These are phyloP conservation scores for Cylindricascospora bacillispora DNA, from an alignment of 1,139 yeast species.

Conservation along the genomic window DNA sequence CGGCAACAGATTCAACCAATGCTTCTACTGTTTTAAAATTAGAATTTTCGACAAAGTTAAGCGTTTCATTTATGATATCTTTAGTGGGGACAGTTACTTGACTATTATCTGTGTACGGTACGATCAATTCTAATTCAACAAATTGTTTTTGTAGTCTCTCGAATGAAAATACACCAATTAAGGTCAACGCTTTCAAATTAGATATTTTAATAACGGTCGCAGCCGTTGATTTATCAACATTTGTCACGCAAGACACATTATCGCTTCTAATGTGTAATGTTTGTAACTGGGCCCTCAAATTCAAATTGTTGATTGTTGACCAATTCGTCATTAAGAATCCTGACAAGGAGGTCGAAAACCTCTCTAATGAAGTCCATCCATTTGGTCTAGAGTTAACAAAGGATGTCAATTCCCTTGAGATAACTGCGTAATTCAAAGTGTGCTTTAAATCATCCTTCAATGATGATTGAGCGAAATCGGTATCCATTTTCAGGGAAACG, in stretches of 20 bases:
- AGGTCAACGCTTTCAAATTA: constrained; percentile 49
- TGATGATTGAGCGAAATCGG: constrained; percentile 63
- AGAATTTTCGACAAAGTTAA: constrained; percentile 53
- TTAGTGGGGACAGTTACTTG: constrained; percentile 16
- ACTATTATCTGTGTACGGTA: constrained; percentile 29
- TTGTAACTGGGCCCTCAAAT: constrained; percentile 12
- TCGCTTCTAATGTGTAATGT: constrained; percentile 41
- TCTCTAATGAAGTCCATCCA: constrained; percentile 39
- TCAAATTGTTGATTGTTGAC: constrained; percentile 13
- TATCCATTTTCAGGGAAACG: constrained; percentile 45
- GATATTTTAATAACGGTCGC: constrained; percentile 37
- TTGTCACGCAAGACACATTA: constrained; percentile 30
- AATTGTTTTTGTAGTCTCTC: constrained; percentile 74
- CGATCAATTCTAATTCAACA: constrained; percentile 45
- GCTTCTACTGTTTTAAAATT: constrained; percentile 91
- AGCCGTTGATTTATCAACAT: constrained; percentile 9
- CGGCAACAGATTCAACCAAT: constrained; percentile 61
- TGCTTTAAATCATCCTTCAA: constrained; percentile 64
- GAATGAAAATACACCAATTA: constrained; percentile 85
- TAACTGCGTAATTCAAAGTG: constrained; percentile 78
- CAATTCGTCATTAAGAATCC: constrained; percentile 35
- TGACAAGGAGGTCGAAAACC: constrained; percentile 44
- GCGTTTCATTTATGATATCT: constrained; percentile 34
- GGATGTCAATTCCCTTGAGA: constrained; percentile 39
- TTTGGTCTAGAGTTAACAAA: constrained; percentile 12